phyloP scores from a whole-genome alignment of 164 flowering plant genomes.

The Litsea cubeba region DNA sequence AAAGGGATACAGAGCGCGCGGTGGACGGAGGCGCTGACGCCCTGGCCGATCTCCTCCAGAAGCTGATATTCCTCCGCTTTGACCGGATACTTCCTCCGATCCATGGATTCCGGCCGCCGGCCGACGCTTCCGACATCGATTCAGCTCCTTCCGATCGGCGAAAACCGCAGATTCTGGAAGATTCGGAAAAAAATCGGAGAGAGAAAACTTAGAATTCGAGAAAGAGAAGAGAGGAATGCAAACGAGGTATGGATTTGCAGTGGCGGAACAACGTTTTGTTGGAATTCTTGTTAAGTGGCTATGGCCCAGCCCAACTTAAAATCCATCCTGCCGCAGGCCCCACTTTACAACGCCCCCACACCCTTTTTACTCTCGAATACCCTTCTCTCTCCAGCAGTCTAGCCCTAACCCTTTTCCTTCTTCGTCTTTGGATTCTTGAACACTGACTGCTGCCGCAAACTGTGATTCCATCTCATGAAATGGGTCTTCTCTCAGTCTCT shows the following conservation, averaged over 20 bases:
- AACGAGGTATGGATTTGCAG: not conserved
- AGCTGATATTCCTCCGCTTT: constrained; percentile 56
- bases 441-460: too few species aligned
- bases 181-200: not conserved
- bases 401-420: too few species aligned
- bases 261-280: too few species aligned
- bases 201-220: not conserved
- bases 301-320: too few species aligned
- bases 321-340: too few species aligned
- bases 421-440: too few species aligned
- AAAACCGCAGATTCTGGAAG: not conserved
- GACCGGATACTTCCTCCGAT: constrained; percentile 76
- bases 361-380: too few species aligned
- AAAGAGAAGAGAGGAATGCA: not conserved
- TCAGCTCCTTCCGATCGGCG: not conserved
- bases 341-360: too few species aligned
- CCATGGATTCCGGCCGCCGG: constrained; percentile 16
- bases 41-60: constrained; percentile 77
- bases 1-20: constrained; percentile 65
- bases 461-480: too few species aligned
- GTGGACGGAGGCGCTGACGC: constrained; percentile 73
- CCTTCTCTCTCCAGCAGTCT: too few species aligned
- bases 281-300: too few species aligned
- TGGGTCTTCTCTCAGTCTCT: too few species aligned
- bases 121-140: not conserved